Evolutionary conservation across 192 early-diverging fungal species (phyloP), one percentile per base, ranked within the genome.

Genomic region (Cladochytrium replicatum): DNA sequence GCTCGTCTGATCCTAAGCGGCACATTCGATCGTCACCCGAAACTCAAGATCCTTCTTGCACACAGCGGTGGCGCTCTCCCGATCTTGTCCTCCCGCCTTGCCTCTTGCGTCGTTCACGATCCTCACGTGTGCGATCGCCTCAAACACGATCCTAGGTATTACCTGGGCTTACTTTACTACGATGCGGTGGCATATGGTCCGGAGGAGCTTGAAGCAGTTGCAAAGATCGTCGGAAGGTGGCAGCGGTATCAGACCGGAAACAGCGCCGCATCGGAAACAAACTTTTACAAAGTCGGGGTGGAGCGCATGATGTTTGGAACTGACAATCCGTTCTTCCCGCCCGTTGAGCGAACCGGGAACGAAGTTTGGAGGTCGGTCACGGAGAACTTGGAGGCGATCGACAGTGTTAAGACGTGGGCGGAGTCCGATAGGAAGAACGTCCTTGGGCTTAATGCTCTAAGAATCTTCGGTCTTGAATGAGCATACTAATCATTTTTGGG

Each of bases 21-120:
- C 9, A 63, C 54, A 15, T 49, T 70, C 25, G 65, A 64, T n/a
- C 42, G 58, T 23, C 28, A 40, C 26, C 65, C 65, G n/a, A 59
- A 69, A 17, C 31, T 67, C 29, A 43, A 41, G 22, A 29, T 67
- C 9, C 46, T 67, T 13, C 19, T 67, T 6, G 67, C 65, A 2
- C 65, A 67, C 34, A 47, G 66, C 29, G 65, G 65, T 30, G 65
- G 65, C 17, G 48, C 51, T 19, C 4, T 69, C 3, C 67, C 65
- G 2, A 66, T 65, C 60, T 54, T 67, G 25, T 60, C 66, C n/a
- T 54, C 55, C 29, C 37, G 56, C 11, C 34, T 64, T 15, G 62
- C 68, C 50, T 68, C 64, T 24, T 64, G 62, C 44, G 62, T 56
- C 6, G 19, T 17, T 5, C 54, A 56, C 25, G 54, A 56, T 24